Evolutionary conservation across 2,329 filamentous ascomycete species (phyloP).

Genomic region (Colletotrichum filicis): DNA sequence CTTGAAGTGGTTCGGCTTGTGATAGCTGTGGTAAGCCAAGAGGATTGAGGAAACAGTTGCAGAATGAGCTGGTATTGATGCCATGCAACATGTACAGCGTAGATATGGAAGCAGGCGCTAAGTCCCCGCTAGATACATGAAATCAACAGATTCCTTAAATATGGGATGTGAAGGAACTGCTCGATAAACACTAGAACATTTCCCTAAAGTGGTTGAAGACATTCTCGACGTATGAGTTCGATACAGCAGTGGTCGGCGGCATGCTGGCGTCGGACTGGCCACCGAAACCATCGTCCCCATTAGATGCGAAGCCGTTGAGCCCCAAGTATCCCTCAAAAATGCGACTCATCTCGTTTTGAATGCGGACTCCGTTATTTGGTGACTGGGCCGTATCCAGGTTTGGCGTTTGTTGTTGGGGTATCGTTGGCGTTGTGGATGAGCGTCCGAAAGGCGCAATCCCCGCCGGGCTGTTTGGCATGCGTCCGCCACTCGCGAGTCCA

Average conservation of each 20-base stretch:
- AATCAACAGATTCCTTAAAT: background rate
- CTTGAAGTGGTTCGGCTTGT: conserved; percentile 37
- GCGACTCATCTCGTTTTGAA: conserved; percentile 65
- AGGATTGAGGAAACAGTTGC: background rate
- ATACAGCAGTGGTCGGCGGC: conserved; percentile 35
- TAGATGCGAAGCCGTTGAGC: conserved; percentile 47
- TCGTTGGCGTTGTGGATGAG: conserved; percentile 38
- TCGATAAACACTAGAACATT: conserved; percentile 44
- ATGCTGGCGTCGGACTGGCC: conserved; percentile 39
- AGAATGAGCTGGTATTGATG: background rate
- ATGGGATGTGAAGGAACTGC: background rate
- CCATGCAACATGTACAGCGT: conserved; percentile 4
- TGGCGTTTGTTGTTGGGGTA: conserved; percentile 20
- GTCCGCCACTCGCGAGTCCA: conserved; percentile 56
- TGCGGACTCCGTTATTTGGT: conserved; percentile 56
- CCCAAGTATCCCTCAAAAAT: conserved; percentile 54
- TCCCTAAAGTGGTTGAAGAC: conserved; percentile 51
- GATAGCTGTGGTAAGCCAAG: background rate
- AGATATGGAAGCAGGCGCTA: background rate
- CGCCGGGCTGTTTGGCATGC: conserved; percentile 38
- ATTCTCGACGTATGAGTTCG: conserved; percentile 39
- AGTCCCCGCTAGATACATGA: background rate
- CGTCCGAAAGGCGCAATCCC: conserved; percentile 42
- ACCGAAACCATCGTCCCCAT: conserved; percentile 39
- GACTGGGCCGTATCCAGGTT: conserved; percentile 20